phyloP scores from a whole-genome alignment of 805 yeast genomes.

The Novakomyces olei region DNA sequence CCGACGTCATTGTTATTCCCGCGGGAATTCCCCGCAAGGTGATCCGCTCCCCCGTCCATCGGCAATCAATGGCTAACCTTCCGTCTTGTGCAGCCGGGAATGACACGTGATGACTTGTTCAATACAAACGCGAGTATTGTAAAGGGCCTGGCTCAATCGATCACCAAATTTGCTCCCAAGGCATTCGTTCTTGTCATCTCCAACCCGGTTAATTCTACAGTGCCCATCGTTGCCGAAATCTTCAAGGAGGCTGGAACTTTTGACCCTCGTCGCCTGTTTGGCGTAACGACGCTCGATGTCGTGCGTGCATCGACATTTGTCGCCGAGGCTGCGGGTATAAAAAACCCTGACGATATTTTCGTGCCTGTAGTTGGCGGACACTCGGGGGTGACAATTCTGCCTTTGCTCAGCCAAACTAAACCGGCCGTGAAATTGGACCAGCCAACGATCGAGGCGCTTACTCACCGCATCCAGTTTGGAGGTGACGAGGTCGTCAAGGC shows the following conservation, averaged over 20 bases:
- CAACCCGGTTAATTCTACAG: constrained; percentile 94
- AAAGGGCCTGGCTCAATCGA: constrained; percentile 71
- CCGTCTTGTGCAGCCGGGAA: too few relatives aligned
- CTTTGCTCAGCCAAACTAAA: constrained; percentile 66
- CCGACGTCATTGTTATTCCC: constrained; percentile 71
- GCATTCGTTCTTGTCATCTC: constrained; percentile 69
- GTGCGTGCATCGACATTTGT: constrained; percentile 73
- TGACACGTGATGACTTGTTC: constrained; percentile 95
- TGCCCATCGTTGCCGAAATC: constrained; percentile 87
- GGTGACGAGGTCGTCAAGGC: constrained; percentile 92
- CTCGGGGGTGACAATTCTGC: constrained; percentile 91
- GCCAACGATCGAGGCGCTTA: constrained; percentile 42
- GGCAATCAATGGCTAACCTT: too few relatives aligned
- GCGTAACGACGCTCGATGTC: constrained; percentile 88
- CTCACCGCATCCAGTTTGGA: constrained; percentile 84
- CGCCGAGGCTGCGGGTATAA: too few relatives aligned
- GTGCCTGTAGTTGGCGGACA: constrained; percentile 92
- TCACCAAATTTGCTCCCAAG: constrained; percentile 62
- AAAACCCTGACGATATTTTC: constrained; percentile 53
- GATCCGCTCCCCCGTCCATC: too few relatives aligned
- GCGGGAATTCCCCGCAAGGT: constrained; percentile 96
- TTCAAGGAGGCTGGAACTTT: constrained; percentile 65
- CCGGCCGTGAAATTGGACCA: constrained; percentile 27
- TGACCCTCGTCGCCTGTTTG: constrained; percentile 79
- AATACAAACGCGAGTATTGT: constrained; percentile 91